Evolutionary conservation across 2,329 filamentous ascomycete species (phyloP).

Genomic region (Madurella fahalii): DNA sequence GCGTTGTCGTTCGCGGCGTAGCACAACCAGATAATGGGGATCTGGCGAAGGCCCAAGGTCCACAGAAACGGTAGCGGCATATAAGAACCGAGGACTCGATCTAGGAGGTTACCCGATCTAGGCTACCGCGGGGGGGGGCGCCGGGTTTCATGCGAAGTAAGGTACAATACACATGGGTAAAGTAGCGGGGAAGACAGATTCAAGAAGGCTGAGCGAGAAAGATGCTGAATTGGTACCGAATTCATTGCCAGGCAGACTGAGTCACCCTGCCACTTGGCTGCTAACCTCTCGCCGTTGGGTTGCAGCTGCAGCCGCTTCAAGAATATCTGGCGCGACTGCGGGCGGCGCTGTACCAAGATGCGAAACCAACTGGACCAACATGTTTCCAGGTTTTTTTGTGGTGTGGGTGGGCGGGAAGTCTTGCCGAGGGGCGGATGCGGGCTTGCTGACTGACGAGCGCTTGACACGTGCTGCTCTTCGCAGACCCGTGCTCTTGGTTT

Average conservation of each 20-base stretch:
- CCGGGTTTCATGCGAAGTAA: not conserved
- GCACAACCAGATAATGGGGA: slow-evolving; percentile 7
- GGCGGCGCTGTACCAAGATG: slow-evolving; percentile 17
- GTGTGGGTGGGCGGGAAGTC: no score
- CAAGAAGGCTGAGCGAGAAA: not conserved
- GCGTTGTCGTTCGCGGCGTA: slow-evolving; percentile 2
- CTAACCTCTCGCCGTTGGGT: not conserved
- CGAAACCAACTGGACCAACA: slow-evolving; percentile 19
- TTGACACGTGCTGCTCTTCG: slow-evolving; percentile 16
- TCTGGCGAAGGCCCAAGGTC: no score
- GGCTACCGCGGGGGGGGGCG: slow-evolving; percentile 14
- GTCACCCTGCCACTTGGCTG: slow-evolving; percentile 9
- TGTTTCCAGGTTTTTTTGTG: slow-evolving; percentile 4
- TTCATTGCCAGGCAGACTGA: slow-evolving; percentile 17
- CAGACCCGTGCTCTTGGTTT: not conserved
- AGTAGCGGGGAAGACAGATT: not conserved
- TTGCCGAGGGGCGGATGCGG: slow-evolving; percentile 11
- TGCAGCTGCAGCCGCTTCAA: slow-evolving; percentile 7
- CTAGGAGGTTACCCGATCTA: slow-evolving; percentile 3
- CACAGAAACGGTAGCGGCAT: not conserved
- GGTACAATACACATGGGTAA: not conserved
- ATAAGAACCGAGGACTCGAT: slow-evolving; percentile 1
- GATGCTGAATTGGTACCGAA: not conserved
- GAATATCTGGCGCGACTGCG: slow-evolving; percentile 15
- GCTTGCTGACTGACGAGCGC: not conserved